phyloP scores from a whole-genome alignment of 1,284 basidiomycete genomes.

The Schizophyllum amplum region DNA sequence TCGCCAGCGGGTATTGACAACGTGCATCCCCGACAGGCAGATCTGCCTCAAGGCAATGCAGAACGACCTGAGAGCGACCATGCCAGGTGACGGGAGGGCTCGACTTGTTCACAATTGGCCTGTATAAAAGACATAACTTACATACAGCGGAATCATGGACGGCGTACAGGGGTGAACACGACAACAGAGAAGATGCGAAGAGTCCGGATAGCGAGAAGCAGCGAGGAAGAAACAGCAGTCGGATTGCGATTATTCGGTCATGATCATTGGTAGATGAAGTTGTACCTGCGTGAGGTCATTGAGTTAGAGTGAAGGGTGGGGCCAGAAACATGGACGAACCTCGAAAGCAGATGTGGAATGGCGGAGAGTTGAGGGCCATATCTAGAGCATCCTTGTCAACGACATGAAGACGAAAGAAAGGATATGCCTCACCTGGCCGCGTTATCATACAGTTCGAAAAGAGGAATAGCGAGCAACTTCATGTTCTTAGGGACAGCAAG shows the following conservation, averaged over 20 bases:
- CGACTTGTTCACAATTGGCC: no score
- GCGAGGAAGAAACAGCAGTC: background rate
- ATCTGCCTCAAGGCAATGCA: no score
- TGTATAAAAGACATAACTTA: no score
- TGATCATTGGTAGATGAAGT: slow-evolving; percentile 61
- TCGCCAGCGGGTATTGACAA: no score
- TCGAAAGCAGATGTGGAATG: slow-evolving; percentile 88
- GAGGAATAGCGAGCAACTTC: slow-evolving; percentile 92
- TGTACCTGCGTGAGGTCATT: slow-evolving; percentile 32
- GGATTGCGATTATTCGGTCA: background rate
- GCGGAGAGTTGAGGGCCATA: slow-evolving; percentile 92
- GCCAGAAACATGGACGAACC: slow-evolving; percentile 37
- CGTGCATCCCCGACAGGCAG: no score
- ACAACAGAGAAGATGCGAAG: background rate
- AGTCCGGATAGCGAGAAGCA: background rate
- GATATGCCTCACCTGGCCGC: slow-evolving; percentile 59
- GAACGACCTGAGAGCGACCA: no score
- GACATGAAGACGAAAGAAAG: slow-evolving; percentile 4
- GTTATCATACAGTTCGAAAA: slow-evolving; percentile 97
- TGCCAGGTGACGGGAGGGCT: no score
- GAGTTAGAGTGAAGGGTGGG: background rate
- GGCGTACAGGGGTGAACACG: background rate
- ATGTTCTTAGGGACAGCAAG: slow-evolving; percentile 97
- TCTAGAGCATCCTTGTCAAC: no score
- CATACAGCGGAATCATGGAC: background rate